Evolutionary conservation across 208 protist genomes (phyloP).

Genomic region (Wallacemonas rigidus): DNA sequence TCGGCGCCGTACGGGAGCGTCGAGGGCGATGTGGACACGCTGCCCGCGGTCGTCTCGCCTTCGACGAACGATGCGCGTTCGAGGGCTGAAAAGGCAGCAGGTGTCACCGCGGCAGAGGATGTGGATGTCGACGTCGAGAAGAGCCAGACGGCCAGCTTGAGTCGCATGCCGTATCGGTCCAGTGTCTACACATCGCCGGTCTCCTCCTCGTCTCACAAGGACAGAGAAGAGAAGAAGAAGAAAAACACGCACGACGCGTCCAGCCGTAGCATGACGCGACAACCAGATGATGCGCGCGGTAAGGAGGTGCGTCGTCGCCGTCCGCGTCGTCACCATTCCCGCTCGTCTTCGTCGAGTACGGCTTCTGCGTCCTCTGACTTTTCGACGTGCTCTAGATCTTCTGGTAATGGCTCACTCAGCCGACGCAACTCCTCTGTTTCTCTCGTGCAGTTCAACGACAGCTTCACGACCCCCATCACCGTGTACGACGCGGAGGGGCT

Average conservation of each 20-base stretch:
- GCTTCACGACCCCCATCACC: constrained; percentile 65
- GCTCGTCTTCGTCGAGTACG: not conserved
- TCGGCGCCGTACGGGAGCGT: constrained; percentile 29
- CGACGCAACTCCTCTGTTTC: constrained; percentile 4
- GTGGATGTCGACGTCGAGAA: too few relatives aligned
- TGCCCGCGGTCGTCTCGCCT: not conserved
- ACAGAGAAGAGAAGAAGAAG: not conserved
- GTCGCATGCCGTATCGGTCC: not conserved
- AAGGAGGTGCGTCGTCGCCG: too few relatives aligned
- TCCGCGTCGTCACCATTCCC: too few relatives aligned
- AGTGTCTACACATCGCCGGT: not conserved
- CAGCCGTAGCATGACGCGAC: too few relatives aligned
- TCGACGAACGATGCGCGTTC: not conserved
- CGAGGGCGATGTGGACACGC: constrained; percentile 17
- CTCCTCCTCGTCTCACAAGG: not conserved
- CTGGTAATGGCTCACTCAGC: not conserved
- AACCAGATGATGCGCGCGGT: too few relatives aligned
- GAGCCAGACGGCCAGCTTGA: too few relatives aligned
- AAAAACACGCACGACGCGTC: too few relatives aligned
- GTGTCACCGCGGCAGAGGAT: not conserved
- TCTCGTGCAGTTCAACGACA: constrained; percentile 65
- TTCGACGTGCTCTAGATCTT: not conserved
- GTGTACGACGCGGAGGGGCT: constrained; percentile 71
- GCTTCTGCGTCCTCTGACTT: constrained; percentile 3
- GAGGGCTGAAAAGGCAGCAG: not conserved